Base-by-base conservation (phyloP, 1,139 yeast species). In the Yamadazyma mexicana region DNA sequence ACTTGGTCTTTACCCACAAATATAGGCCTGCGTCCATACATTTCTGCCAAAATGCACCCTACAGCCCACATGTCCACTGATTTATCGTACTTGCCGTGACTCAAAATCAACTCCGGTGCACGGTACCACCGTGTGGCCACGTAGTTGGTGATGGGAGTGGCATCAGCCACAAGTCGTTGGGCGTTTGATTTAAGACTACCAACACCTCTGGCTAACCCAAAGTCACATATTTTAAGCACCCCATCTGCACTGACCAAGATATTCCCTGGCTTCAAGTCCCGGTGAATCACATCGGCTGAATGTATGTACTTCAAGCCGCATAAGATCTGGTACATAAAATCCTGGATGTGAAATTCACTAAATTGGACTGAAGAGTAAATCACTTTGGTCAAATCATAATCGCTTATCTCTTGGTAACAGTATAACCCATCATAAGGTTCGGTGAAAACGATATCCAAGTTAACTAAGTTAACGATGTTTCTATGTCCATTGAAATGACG, bases 101-200 rank as follows among this genome's bases (percentile, higher is more conserved):
- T 78, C 42, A 89, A 66, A 45, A 89, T 79, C 40, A 91, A 69
- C 56, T 91, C 98, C 0, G 98, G 98, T 0, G 97, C 97, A 39
- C 97, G 67, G 56, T 91, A 91, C 96, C 96, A 91, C 45, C 98
- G 67, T 0, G 98, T 91, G 3, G 97, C 97, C 14, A 91, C 97
- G 54, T 89, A 89, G 50, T 82, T 82, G 3, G 97, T 89, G 35
- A 87, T 86, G 15, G 65, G 74, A 45, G 52, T 59, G 40, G 55
- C 61, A 46, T 61, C 66, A 60, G 67, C 59, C 15, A 26, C 27
- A 10, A 20, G 8, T 8, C 8, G 8, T 20, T 20, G 5, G 31
- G 17, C 30, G 2, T n/a, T 16, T 20, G 7, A 11, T 11, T 5
- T 17, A 8, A 20, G 22, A 8, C 22, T 17, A 33, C 75, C 67